Conservation (phyloP, 176 grass and related monocot genomes). For the Oryza officinalis region DNA sequence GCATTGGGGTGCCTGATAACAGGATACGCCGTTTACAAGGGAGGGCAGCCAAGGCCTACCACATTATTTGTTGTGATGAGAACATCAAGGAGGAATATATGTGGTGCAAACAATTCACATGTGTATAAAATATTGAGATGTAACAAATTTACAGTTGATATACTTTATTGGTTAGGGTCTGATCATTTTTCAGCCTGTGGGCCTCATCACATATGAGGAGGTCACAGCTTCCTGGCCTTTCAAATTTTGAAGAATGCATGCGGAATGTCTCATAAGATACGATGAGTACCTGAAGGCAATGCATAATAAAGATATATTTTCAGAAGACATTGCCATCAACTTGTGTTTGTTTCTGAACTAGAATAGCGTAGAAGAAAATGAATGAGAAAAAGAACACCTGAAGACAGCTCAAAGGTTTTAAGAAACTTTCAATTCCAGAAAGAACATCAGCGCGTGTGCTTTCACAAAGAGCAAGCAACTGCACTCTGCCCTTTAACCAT, state of each 20-base stretch:
- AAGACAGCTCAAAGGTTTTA: constrained; percentile 70
- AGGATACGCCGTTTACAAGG: constrained; percentile 87
- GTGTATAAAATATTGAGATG: constrained; percentile 9
- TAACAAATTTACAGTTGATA: constrained; percentile 9
- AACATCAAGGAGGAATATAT: constrained; percentile 21
- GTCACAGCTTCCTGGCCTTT: constrained; percentile 80
- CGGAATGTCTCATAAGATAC: constrained; percentile 97
- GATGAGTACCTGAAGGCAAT: constrained; percentile 78
- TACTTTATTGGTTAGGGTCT: constrained; percentile 95
- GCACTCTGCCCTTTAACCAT: constrained; percentile 79
- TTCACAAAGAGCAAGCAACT: constrained; percentile 88
- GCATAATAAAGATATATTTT: constrained; percentile 34
- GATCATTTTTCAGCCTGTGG: constrained; percentile 96
- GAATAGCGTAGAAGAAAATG: constrained; percentile 19
- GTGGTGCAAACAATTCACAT: not conserved
- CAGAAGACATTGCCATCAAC: constrained; percentile 20
- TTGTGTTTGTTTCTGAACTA: constrained; percentile 26
- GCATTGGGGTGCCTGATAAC: constrained; percentile 96
- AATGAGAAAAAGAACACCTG: constrained; percentile 59
- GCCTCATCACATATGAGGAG: constrained; percentile 98
- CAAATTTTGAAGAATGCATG: constrained; percentile 97
- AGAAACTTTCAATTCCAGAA: constrained; percentile 89
- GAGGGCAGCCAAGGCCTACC: constrained; percentile 81
- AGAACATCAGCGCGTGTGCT: constrained; percentile 87
- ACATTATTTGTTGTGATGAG: constrained; percentile 26